Conservation (phyloP, 345 rosid genomes). For the Linum lewisii region DNA sequence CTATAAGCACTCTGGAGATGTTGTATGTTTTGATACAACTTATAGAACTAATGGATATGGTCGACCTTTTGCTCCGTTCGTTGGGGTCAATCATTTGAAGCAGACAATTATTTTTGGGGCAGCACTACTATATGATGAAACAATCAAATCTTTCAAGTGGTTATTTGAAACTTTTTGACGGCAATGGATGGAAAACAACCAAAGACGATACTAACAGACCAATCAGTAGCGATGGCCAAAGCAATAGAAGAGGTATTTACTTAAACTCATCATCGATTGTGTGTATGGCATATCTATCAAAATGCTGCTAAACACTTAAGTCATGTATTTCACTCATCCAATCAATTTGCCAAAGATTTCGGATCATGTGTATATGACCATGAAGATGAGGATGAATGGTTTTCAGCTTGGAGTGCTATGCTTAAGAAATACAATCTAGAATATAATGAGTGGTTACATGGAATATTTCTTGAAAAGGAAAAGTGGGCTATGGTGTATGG, state of each 20-base stretch:
- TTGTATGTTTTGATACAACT: not conserved
- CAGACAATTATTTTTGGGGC: slow-evolving; percentile 20
- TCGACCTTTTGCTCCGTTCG: not conserved
- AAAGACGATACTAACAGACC: not conserved
- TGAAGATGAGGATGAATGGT: no score
- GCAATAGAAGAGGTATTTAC: not conserved
- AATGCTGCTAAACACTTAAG: no score
- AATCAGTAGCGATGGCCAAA: slow-evolving; percentile 6
- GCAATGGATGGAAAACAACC: slow-evolving; percentile 10
- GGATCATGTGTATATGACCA: no score
- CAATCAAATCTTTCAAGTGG: not conserved
- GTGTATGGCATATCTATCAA: slow-evolving; percentile 6
- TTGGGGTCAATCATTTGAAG: slow-evolving; percentile 9
- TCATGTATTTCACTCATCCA: no score
- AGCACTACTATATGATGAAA: slow-evolving; percentile 16
- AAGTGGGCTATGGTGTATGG: slow-evolving; percentile 27
- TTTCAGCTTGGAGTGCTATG: no score
- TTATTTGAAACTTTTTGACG: not conserved
- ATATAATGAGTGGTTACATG: no score
- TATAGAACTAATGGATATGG: not conserved
- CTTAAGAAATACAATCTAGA: no score
- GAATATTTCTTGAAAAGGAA: no score
- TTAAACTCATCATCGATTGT: not conserved
- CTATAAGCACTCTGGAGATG: not conserved
- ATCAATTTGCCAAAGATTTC: no score